phyloP scores from a whole-genome alignment of 2,329 filamentous ascomycete species.

The Elsinoe arachidis region DNA sequence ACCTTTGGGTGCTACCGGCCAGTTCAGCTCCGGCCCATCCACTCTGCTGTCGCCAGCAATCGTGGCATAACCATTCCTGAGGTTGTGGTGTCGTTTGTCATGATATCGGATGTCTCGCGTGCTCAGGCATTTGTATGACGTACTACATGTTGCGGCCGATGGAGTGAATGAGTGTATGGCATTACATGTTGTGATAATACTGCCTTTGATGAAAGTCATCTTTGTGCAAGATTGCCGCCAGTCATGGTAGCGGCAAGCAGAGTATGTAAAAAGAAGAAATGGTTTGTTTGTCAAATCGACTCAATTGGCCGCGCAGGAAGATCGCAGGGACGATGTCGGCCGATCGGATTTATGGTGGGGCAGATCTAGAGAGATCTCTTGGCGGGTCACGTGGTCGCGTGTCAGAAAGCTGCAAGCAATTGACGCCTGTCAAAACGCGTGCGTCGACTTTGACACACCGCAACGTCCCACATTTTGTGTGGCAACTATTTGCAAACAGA shows the following conservation, averaged over 20 bases:
- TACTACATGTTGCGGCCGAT: conserved; percentile 4
- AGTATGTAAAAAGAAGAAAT: not conserved
- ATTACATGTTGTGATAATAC: conserved; percentile 1
- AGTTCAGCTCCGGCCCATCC: conserved; percentile 19
- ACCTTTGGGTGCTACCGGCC: conserved; percentile 30
- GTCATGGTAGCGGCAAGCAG: conserved; percentile 7
- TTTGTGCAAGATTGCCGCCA: not conserved
- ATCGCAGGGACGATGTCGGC: not conserved
- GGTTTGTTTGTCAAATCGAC: not conserved
- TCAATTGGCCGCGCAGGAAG: not conserved
- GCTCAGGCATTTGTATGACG: conserved; percentile 13
- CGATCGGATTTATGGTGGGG: not conserved
- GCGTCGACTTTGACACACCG: not conserved
- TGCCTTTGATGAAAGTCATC: conserved; percentile 7
- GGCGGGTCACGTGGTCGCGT: conserved; percentile 4
- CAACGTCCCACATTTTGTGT: not conserved
- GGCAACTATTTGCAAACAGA: not conserved
- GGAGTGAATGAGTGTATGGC: conserved; percentile 6
- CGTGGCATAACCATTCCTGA: conserved; percentile 24
- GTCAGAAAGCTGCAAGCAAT: not conserved
- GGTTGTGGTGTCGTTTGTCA: not conserved
- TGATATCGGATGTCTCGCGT: conserved; percentile 11
- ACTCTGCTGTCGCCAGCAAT: conserved; percentile 20
- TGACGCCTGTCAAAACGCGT: conserved; percentile 2
- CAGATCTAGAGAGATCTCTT: conserved; percentile 7